These are phyloP conservation scores for Solanum peruvianum DNA, from an alignment of 257 asterid genomes.

Conservation along the genomic window DNA sequence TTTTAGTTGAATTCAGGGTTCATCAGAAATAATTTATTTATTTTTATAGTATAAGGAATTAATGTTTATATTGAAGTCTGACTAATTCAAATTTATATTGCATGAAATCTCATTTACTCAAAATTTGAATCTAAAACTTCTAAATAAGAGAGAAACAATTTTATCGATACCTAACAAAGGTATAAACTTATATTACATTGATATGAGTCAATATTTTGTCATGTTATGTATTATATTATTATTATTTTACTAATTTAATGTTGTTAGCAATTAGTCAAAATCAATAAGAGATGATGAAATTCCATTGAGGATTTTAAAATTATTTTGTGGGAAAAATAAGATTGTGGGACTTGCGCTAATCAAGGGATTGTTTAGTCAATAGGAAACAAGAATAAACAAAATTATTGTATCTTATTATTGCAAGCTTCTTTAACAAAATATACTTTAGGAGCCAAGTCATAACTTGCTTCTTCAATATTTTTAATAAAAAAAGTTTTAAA, in stretches of 20 bases:
- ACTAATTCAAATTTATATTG: not conserved
- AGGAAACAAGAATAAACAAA: not conserved
- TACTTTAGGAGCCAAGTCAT: not conserved
- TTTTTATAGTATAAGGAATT: too few relatives aligned
- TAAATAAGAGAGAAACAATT: too few relatives aligned
- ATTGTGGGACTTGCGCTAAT: constrained; percentile 13
- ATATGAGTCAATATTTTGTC: not conserved
- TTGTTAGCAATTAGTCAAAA: not conserved
- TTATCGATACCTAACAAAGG: not conserved
- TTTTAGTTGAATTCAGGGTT: not conserved
- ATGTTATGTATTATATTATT: not conserved
- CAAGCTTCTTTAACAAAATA: not conserved
- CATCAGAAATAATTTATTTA: too few relatives aligned
- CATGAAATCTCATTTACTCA: not conserved
- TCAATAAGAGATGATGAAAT: not conserved
- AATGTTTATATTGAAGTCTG: too few relatives aligned
- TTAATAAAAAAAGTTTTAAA: not conserved
- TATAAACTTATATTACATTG: not conserved
- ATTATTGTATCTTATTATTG: not conserved
- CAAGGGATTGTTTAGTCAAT: constrained; percentile 24
- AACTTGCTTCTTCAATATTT: not conserved
- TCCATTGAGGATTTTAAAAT: not conserved
- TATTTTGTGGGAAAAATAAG: not conserved
- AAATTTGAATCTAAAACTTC: too few relatives aligned
- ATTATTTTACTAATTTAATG: not conserved